A percentile compares a stretch with the other conserved stretches of the same genome.
phyloP scores from a whole-genome alignment of 805 yeast species.

The Yarrowia porcina region DNA sequence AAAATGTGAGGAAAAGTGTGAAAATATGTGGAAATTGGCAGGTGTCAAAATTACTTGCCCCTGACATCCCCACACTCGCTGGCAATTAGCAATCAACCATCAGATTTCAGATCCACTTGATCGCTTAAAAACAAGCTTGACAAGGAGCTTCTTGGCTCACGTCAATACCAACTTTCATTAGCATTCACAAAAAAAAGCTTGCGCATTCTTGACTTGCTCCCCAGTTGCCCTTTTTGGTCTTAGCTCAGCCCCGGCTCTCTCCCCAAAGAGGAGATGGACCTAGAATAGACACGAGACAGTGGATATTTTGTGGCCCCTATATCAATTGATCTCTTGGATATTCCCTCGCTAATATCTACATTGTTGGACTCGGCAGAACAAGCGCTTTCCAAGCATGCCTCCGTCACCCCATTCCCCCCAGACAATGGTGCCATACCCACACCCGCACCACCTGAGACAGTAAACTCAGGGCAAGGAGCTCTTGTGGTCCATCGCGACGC shows the following conservation, averaged over 20 bases:
- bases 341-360: background rate
- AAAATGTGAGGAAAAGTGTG: background rate
- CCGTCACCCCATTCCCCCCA: background rate
- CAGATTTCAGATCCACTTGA: background rate
- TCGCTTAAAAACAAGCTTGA: background rate
- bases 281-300: background rate
- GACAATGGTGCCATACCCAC: background rate
- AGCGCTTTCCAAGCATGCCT: background rate
- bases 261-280: conserved; percentile 8
- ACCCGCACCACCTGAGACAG: background rate
- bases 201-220: conserved; percentile 22
- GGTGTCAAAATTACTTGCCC: background rate
- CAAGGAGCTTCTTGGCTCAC: background rate
- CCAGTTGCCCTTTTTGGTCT: conserved; percentile 16
- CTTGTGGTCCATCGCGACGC: conserved; percentile 9
- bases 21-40: background rate
- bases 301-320: background rate
- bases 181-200: conserved; percentile 1
- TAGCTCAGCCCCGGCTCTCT: conserved; percentile 8
- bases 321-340: background rate
- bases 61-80: background rate
- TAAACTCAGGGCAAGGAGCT: conserved; percentile 14
- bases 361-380: background rate
- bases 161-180: background rate
- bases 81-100: no score